Evolutionary conservation across 176 grass and related monocot genomes (phyloP), one percentile per base, ranked within the genome.

Genomic region (Avena sativa): DNA sequence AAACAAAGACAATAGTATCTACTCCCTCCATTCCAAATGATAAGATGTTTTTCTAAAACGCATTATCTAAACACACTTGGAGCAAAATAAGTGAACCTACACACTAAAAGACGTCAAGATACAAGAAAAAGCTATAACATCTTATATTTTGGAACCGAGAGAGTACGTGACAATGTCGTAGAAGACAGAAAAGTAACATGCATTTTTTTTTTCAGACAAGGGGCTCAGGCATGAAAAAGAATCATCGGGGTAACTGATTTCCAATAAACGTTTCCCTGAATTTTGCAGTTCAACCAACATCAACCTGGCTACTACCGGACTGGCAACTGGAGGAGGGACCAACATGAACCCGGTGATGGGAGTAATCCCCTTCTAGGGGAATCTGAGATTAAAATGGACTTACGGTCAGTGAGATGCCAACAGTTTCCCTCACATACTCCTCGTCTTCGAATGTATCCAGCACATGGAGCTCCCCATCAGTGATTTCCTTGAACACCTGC

Each of bases 401-500:
- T 89, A 98, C 96, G 46, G 71, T 5, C 32, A 94, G 51, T 43
- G 90, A 91, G 62, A 98, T 72, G 48, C 94, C 88, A 51, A 94
- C 88, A 17, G 85, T 66, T 83, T 43, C 91, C 87, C 89, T 95
- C 30, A 85, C 78, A 78, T 98, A 95, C 78, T 95, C 90, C 43
- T 88, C 88, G 81, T 92, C 96, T 80, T 98, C 96, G 84, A 98
- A 98, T 82, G 60, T 28, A 87, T 98, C 96, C 21, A 98, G 75
- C 52, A 91, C 85, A 32, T 85, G 58, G 84, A 98, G 88, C 79
- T 98, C 96, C 17, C 61, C 28, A 71, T 95, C 90, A 14, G 96
- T 95, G 74, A 98, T 78, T 4, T 53, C 87, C 51, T 12, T 74
- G 75, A 95, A 67, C 46, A 95, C 91, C 93, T 95, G 67, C 20